Conservation (phyloP, 805 yeast species). For the Wickerhamiella hasegawae region DNA sequence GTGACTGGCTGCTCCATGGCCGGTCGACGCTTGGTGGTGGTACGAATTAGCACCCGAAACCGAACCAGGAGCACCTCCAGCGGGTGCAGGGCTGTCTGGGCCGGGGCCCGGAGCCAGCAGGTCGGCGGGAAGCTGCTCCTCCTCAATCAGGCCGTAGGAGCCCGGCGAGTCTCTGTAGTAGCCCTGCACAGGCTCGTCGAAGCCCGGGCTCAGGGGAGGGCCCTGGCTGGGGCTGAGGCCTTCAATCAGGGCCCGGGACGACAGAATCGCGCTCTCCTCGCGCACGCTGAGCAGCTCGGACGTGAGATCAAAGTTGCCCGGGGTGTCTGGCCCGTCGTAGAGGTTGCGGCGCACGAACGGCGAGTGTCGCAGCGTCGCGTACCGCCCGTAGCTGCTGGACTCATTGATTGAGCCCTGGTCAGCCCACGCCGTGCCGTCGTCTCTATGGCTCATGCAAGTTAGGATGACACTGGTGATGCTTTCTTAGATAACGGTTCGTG, state of each 20-base stretch:
- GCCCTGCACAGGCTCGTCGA: not conserved
- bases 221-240: conserved; percentile 7
- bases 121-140: conserved; percentile 1
- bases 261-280: conserved; percentile 12
- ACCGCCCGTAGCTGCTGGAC: not conserved
- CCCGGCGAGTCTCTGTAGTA: not conserved
- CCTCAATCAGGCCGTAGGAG: not conserved
- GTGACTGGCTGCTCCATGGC: too few relatives aligned
- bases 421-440: not conserved
- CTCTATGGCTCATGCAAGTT: not conserved
- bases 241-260: conserved; percentile 11
- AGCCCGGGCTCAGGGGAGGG: not conserved
- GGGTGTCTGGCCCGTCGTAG: conserved; percentile 1
- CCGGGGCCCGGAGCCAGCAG: not conserved
- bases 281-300: conserved; percentile 10
- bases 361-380: not conserved
- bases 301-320: conserved; percentile 4
- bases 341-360: conserved; percentile 5
- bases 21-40: too few relatives aligned
- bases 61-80: too few relatives aligned
- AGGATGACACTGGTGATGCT: too few relatives aligned
- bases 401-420: not conserved
- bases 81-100: too few relatives aligned
- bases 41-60: too few relatives aligned
- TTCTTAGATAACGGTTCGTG: too few relatives aligned